These are phyloP conservation scores for Thelonectria discophora DNA, from an alignment of 2,329 filamentous ascomycete species.

Conservation along the genomic window DNA sequence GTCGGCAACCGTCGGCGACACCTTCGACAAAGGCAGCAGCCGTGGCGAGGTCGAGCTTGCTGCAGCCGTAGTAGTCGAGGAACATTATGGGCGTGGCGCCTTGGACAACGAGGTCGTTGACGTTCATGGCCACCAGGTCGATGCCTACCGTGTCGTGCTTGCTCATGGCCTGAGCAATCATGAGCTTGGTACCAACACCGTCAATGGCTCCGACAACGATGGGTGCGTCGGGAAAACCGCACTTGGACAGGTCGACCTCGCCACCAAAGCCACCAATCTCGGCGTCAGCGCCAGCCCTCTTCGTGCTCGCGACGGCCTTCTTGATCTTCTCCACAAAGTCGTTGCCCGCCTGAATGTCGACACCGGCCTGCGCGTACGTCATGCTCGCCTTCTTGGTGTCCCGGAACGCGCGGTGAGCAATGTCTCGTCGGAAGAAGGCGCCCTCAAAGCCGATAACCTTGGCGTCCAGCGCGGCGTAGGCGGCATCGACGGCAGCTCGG, in stretches of 20 bases:
- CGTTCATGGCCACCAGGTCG: conserved; percentile 98
- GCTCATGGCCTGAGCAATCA: conserved; percentile 76
- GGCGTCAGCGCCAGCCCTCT: conserved; percentile 86
- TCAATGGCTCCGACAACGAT: conserved; percentile 94
- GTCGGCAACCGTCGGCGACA: conserved; percentile 85
- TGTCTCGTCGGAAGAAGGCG: conserved; percentile 94
- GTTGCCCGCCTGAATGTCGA: conserved; percentile 94
- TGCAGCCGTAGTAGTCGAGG: conserved; percentile 97
- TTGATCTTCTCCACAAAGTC: conserved; percentile 93
- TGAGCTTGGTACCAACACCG: conserved; percentile 60
- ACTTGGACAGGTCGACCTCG: conserved; percentile 65
- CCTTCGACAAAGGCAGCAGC: conserved; percentile 90
- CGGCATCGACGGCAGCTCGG: conserved; percentile 82
- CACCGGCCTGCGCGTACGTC: conserved; percentile 92
- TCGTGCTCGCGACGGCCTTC: conserved; percentile 84
- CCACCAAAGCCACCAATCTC: conserved; percentile 97
- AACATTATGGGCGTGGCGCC: conserved; percentile 95
- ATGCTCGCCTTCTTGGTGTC: conserved; percentile 62
- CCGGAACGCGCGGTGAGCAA: conserved; percentile 79
- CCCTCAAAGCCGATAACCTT: conserved; percentile 78
- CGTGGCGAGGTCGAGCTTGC: conserved; percentile 79
- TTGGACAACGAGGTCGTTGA: conserved; percentile 96
- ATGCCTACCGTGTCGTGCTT: conserved; percentile 96
- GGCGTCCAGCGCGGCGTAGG: conserved; percentile 82
- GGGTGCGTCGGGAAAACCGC: conserved; percentile 78